Percentiles rank a stretch among this genome's conserved stretches.
Conservation (phyloP, 2,329 filamentous ascomycete species). For the Colletotrichum sp. region DNA sequence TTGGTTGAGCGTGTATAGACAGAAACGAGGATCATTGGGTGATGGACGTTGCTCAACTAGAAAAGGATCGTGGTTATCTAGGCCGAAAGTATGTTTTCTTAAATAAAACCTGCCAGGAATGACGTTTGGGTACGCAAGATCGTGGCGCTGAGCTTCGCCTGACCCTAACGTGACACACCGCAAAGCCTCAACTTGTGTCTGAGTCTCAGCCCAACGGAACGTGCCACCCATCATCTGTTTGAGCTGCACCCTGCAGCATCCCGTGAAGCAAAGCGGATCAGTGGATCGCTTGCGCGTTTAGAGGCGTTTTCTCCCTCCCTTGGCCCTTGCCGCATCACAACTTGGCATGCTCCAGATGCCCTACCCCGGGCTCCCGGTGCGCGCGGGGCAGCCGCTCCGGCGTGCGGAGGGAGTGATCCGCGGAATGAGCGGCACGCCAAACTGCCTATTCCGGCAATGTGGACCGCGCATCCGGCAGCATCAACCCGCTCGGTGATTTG, state of each 20-base stretch:
- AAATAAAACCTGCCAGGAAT: not conserved
- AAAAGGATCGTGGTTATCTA: not conserved
- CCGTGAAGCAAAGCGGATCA: conserved; percentile 11
- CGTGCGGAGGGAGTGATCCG: not conserved
- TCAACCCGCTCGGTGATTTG: not conserved
- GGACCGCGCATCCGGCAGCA: not conserved
- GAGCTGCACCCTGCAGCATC: not conserved
- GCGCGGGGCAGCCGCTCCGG: not conserved
- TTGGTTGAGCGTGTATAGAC: not conserved
- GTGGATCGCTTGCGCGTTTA: not conserved
- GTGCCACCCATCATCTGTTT: not conserved
- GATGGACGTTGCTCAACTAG: not conserved
- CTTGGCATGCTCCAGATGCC: not conserved
- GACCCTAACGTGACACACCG: not conserved
- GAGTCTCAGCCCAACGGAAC: not conserved
- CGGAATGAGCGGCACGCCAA: not conserved
- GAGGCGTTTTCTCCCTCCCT: not conserved
- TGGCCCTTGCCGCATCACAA: not conserved
- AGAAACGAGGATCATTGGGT: too few species aligned
- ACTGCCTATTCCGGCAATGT: not conserved
- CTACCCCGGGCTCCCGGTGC: not conserved
- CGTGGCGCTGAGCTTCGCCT: not conserved
- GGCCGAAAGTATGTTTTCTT: not conserved
- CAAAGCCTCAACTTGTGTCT: not conserved
- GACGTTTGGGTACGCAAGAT: not conserved